Base-by-base conservation (phyloP, 805 yeast species). In the Deakozyma indianensis region DNA sequence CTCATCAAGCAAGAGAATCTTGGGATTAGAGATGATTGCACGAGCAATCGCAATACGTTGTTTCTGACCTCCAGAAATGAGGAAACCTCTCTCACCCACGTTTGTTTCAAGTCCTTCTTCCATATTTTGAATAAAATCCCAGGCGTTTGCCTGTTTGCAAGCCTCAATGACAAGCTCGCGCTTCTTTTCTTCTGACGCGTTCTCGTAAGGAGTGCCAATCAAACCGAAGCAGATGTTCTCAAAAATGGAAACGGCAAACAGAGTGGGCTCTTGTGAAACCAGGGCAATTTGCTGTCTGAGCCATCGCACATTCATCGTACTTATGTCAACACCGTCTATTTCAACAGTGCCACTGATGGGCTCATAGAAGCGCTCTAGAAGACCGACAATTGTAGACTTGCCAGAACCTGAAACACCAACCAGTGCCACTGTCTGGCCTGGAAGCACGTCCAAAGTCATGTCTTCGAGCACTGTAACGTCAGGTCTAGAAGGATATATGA, bases 171-270 rank as follows among this genome's bases (percentile, higher is more conserved):
- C 51, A 4, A 57, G 38, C 44, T 52, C 51, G 44, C 57, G 15
- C 49, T 60, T 48, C 51, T 53, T 45, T 55, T 57, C 50, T 22
- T 56, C 35, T 47, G 63, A 41, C 48, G 62, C 54, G 47, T 55
- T 43, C 41, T 57, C 61, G 41, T 48, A 47, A 9, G 43, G 48
- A 11, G 56, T 51, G 4, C 61, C 62, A 48, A 64, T 48, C 41
- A 85, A 64, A 22, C 95, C 95, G 63, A 82, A 84, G 47, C 85
- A 69, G 35, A 86, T 75, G 54, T 86, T 86, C 55, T 86, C 94
- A 57, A 76, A 63, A 29, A 86, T 81, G 0, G 90, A 71, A 48
- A 85, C 92, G 56, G 85, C 83, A 67, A 86, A 86, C 40, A 86
- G 64, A 9, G 54, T 53, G 2, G 60, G 60, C 45, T 78, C 83